These are phyloP conservation scores for Penicillium ucsense DNA, from an alignment of 495 filamentous ascomycete genomes.

Conservation along the genomic window DNA sequence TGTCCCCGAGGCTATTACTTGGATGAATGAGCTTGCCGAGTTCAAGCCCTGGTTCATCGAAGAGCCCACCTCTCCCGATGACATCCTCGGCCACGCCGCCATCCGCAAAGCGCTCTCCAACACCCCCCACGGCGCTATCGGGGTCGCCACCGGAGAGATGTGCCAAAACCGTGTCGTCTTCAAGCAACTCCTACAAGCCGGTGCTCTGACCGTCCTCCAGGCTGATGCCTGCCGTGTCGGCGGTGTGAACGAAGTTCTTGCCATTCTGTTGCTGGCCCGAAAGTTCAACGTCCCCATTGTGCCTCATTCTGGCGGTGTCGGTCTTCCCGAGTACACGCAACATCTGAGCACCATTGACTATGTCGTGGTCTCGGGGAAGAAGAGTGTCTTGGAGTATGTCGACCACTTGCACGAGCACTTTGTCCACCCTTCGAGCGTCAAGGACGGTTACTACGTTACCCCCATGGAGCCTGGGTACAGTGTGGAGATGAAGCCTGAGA, in stretches of 20 bases:
- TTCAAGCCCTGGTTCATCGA: conserved; percentile 97
- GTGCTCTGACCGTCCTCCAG: conserved; percentile 81
- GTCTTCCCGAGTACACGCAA: conserved; percentile 89
- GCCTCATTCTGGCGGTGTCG: conserved; percentile 82
- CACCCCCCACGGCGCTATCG: conserved; percentile 56
- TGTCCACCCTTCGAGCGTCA: conserved; percentile 65
- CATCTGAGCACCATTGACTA: conserved; percentile 93
- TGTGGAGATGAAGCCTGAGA: conserved; percentile 85
- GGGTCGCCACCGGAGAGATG: conserved; percentile 93
- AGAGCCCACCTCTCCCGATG: conserved; percentile 90
- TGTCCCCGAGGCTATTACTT: conserved; percentile 80
- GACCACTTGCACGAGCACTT: conserved; percentile 95
- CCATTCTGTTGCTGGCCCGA: conserved; percentile 81
- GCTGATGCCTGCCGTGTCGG: conserved; percentile 87
- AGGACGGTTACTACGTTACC: conserved; percentile 81
- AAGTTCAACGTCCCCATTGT: conserved; percentile 79
- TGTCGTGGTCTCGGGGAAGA: conserved; percentile 73
- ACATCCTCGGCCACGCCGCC: conserved; percentile 80
- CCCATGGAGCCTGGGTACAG: conserved; percentile 76
- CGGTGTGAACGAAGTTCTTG: conserved; percentile 86
- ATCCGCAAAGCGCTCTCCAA: conserved; percentile 65
- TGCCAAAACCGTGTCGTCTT: conserved; percentile 92
- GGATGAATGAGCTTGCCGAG: conserved; percentile 73
- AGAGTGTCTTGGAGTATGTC: conserved; percentile 79
- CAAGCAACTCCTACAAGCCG: conserved; percentile 75